Base-by-base conservation (phyloP, 257 asterid genomes). In the Asclepias syriaca region DNA sequence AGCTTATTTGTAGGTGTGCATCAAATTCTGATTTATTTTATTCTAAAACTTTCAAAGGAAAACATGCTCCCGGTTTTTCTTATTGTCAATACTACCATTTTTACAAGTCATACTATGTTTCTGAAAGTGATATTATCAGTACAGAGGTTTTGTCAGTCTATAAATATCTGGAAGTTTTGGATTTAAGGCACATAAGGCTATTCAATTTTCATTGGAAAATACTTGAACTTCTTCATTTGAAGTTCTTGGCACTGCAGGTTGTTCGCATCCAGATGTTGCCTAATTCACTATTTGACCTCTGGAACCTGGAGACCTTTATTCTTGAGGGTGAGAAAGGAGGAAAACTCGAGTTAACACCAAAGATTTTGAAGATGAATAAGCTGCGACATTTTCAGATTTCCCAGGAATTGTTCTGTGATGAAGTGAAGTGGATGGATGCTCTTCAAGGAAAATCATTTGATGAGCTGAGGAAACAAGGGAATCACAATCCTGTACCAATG, bases 361-460 rank as follows among this genome's bases (percentile, higher is more conserved):
- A n/a, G 12, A 32, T 72, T 22, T 34, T 54, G 69, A 60, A 72
- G 43, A 46, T 72, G 75, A 29, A 13, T 12, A 27, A 39, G 61
- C 19, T 60, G 50, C 46, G 69, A 49, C 49, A 60, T 59, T 19
- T 70, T 16, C 51, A 19, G 2, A 24, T 29, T 69, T 53, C 50
- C 9, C 22, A 14, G 10, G 58, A 29, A 9, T 9, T 50, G 24
- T 32, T 6, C 19, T 53, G 58, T 69, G 27, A 39, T 15, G 48
- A 10, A 69, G 65, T 11, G 15, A 50, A 50, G 2, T 53, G 57
- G 57, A 53, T 53, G 22, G 22, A 18, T 53, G 22, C 57, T 18
- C 57, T 53, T 53, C 57, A 18, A 16, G 22, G 55, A 50, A 27
- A 50, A 53, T 53, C 8, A 2, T 15, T 53, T n/a, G 57, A 3